Evolutionary conservation across 371 early-diverging fungal genomes (phyloP).

Genomic region (Basidiobolus meristosporus): DNA sequence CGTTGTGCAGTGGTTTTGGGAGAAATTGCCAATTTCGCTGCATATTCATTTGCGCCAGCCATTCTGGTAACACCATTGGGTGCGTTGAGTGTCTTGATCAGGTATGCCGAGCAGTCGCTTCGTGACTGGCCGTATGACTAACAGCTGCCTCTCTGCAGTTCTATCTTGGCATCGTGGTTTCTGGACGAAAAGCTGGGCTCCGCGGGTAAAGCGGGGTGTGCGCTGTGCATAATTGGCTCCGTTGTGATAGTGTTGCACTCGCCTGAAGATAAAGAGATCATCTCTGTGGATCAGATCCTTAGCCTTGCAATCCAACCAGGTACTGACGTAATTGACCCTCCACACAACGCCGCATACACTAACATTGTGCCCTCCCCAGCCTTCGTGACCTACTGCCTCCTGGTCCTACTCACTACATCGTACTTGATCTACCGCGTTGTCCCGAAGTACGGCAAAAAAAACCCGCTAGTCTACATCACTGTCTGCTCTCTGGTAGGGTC

Average conservation of each 20-base stretch:
- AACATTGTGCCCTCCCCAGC: slow-evolving; percentile 14
- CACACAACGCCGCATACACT: slow-evolving; percentile 3
- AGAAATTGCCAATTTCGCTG: slow-evolving; percentile 80
- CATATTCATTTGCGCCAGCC: slow-evolving; percentile 84
- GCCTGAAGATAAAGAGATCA: slow-evolving; percentile 62
- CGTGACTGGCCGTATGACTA: neutral
- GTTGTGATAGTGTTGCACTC: slow-evolving; percentile 75
- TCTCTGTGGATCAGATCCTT: slow-evolving; percentile 59
- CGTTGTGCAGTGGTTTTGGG: slow-evolving; percentile 55
- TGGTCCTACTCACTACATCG: slow-evolving; percentile 34
- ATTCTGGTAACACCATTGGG: slow-evolving; percentile 85
- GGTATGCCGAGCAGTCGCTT: slow-evolving; percentile 16
- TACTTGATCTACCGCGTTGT: slow-evolving; percentile 62
- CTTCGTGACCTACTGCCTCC: slow-evolving; percentile 57
- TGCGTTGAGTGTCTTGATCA: slow-evolving; percentile 68
- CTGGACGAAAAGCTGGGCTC: slow-evolving; percentile 63
- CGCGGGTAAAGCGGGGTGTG: slow-evolving; percentile 73
- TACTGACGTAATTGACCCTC: slow-evolving; percentile 18
- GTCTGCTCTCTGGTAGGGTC: slow-evolving; percentile 78
- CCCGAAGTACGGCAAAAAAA: slow-evolving; percentile 54
- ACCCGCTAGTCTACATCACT: slow-evolving; percentile 70
- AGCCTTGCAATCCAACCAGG: slow-evolving; percentile 41
- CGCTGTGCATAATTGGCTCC: slow-evolving; percentile 73
- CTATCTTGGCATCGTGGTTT: slow-evolving; percentile 52
- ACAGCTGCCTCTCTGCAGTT: slow-evolving; percentile 10